phyloP scores from a whole-genome alignment of 2,329 filamentous ascomycete species.

The Aureobasidium subglaciale region DNA sequence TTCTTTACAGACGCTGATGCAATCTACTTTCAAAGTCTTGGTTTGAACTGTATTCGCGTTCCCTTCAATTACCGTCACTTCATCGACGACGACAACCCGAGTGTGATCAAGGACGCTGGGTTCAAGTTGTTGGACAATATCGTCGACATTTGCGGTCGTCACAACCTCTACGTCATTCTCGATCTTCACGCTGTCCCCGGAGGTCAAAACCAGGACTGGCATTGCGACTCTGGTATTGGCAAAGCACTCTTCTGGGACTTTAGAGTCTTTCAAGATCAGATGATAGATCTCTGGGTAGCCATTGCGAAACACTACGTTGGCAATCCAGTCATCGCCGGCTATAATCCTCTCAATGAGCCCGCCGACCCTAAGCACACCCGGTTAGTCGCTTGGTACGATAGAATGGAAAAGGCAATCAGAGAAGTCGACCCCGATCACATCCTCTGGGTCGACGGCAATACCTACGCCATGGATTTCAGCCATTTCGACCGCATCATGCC shows the following conservation, averaged over 20 bases:
- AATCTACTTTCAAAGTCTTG: conserved; percentile 47
- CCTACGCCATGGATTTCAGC: conserved; percentile 46
- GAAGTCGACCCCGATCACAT: conserved; percentile 40
- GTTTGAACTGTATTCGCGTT: conserved; percentile 50
- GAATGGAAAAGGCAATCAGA: conserved; percentile 39
- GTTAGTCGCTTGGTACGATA: conserved; percentile 38
- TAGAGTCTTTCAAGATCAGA: conserved; percentile 41
- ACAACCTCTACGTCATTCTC: conserved; percentile 42
- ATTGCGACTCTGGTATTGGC: conserved; percentile 38
- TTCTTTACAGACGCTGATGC: conserved; percentile 54
- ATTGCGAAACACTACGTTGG: conserved; percentile 36
- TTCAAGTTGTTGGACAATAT: conserved; percentile 43
- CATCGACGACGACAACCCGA: conserved; percentile 44
- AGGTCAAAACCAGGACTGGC: conserved; percentile 44
- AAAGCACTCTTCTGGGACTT: conserved; percentile 39
- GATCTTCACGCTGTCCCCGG: conserved; percentile 42
- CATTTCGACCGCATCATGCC: conserved; percentile 38
- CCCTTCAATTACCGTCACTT: conserved; percentile 54
- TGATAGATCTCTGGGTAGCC: conserved; percentile 40
- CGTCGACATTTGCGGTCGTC: conserved; percentile 38
- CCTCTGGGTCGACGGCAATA: conserved; percentile 47
- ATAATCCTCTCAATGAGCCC: conserved; percentile 44
- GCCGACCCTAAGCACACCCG: conserved; percentile 39
- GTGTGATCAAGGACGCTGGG: conserved; percentile 38
- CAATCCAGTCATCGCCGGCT: conserved; percentile 35